Percentiles rank a stretch among this genome's conserved stretches.
Evolutionary conservation across 108 stramenopile species (phyloP).

Genomic region (Stephanodiscus triporus): DNA sequence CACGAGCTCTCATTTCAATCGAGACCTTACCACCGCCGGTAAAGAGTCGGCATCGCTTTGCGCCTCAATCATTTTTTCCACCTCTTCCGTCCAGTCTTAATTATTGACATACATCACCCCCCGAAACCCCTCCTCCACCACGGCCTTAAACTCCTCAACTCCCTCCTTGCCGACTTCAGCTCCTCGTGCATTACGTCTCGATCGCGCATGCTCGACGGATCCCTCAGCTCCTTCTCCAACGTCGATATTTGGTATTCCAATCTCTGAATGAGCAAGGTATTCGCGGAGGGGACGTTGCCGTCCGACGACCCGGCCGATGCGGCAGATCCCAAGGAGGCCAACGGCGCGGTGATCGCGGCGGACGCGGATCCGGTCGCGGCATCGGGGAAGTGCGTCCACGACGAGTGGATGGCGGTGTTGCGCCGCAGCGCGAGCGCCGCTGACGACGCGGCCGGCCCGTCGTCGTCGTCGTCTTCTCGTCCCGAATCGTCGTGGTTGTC

Average conservation of each 20-base stretch:
- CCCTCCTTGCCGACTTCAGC: slow-evolving; percentile 50
- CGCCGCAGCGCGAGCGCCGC: slow-evolving; percentile 14
- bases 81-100: too few species aligned
- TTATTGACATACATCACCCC: too few species aligned
- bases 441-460: background rate
- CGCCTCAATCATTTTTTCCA: too few species aligned
- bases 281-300: background rate
- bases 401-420: slow-evolving; percentile 42
- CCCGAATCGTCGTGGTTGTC: too few species aligned
- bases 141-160: slow-evolving; percentile 53
- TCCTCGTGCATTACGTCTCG: slow-evolving; percentile 70
- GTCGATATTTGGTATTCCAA: slow-evolving; percentile 58
- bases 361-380: background rate
- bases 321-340: slow-evolving; percentile 13
- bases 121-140: slow-evolving; percentile 14
- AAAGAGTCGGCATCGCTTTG: too few species aligned
- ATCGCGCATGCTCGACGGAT: slow-evolving; percentile 62
- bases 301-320: background rate
- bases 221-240: slow-evolving; percentile 57
- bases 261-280: slow-evolving; percentile 17
- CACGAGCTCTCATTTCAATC: too few species aligned
- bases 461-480: too few species aligned
- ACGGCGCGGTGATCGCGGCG: background rate
- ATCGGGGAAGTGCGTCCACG: slow-evolving; percentile 44
- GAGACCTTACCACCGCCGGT: too few species aligned